Conservation (phyloP, 1,284 basidiomycete genomes). For the Earliella scabrosa region DNA sequence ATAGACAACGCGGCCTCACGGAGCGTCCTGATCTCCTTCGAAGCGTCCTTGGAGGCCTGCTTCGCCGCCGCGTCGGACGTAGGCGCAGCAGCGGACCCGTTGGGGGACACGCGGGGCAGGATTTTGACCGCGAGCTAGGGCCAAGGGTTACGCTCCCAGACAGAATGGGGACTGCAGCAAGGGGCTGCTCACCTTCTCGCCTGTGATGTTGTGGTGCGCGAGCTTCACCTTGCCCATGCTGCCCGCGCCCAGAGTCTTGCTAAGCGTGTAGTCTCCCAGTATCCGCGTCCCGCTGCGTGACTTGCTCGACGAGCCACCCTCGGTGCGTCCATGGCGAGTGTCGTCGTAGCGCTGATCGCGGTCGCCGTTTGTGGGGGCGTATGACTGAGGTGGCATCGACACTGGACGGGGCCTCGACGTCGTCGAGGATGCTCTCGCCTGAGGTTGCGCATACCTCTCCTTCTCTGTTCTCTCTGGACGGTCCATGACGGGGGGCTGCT, state of each 20-base stretch:
- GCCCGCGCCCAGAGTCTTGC: conserved; percentile 96
- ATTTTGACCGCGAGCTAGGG: conserved; percentile 97
- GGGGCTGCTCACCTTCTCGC: conserved; percentile 78
- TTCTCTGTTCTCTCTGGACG: conserved; percentile 15
- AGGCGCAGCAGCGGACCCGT: conserved; percentile 48
- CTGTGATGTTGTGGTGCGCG: conserved; percentile 86
- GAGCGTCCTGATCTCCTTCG: conserved; percentile 95
- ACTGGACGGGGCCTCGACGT: conserved; percentile 58
- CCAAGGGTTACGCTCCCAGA: background rate
- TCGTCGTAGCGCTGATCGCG: conserved; percentile 34
- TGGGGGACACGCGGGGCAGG: conserved; percentile 80
- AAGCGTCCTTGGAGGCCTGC: conserved; percentile 88
- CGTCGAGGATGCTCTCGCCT: conserved; percentile 30
- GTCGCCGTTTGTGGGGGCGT: conserved; percentile 36
- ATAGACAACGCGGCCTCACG: conserved; percentile 94
- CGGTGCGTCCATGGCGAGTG: conserved; percentile 34
- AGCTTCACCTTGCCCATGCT: conserved; percentile 99
- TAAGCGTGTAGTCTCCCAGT: conserved; percentile 94
- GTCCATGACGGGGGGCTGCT: conserved; percentile 17
- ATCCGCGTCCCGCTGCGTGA: conserved; percentile 58
- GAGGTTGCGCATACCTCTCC: conserved; percentile 25
- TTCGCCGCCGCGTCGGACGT: conserved; percentile 70
- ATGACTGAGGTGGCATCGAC: conserved; percentile 70
- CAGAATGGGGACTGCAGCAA: background rate
- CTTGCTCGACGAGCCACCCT: conserved; percentile 37